Evolutionary conservation across 1,284 basidiomycete species (phyloP).

Genomic region (Nidula niveotomentosa): DNA sequence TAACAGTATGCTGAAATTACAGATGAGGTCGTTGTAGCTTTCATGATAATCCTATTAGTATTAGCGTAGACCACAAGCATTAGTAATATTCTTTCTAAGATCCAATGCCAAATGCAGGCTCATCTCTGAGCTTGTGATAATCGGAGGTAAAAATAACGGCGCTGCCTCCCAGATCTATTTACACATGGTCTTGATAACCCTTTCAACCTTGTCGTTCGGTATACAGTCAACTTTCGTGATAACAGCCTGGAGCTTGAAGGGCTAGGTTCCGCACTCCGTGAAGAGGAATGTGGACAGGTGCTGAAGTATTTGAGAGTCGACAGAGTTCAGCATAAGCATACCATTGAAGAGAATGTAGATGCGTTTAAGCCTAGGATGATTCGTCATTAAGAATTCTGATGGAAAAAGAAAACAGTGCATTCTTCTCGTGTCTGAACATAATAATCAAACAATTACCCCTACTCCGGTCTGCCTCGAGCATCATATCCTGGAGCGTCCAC

Average conservation of each 20-base stretch:
- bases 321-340: slow-evolving; percentile 55
- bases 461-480: slow-evolving; percentile 66
- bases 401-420: slow-evolving; percentile 36
- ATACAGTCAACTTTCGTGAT: slow-evolving; percentile 70
- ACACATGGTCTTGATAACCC: slow-evolving; percentile 29
- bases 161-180: slow-evolving; percentile 50
- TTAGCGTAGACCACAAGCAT: too few species aligned
- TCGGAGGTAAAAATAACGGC: slow-evolving; percentile 61
- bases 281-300: slow-evolving; percentile 43
- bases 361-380: slow-evolving; percentile 30
- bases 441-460: slow-evolving; percentile 66
- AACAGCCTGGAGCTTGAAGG: slow-evolving; percentile 64
- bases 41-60: too few species aligned
- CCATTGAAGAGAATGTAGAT: slow-evolving; percentile 72
- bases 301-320: slow-evolving; percentile 61
- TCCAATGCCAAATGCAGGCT: slow-evolving; percentile 53
- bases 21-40: background rate
- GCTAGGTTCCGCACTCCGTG: slow-evolving; percentile 32
- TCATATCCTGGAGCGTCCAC: slow-evolving; percentile 82
- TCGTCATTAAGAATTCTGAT: background rate
- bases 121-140: slow-evolving; percentile 55
- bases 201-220: slow-evolving; percentile 22
- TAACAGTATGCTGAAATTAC: background rate
- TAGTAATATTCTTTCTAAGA: too few species aligned
- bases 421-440: slow-evolving; percentile 60